Percentiles rank a stretch among this genome's conserved stretches.
Evolutionary conservation across 2,329 filamentous ascomycete genomes (phyloP).

Genomic region (Nothopassalora personata): DNA sequence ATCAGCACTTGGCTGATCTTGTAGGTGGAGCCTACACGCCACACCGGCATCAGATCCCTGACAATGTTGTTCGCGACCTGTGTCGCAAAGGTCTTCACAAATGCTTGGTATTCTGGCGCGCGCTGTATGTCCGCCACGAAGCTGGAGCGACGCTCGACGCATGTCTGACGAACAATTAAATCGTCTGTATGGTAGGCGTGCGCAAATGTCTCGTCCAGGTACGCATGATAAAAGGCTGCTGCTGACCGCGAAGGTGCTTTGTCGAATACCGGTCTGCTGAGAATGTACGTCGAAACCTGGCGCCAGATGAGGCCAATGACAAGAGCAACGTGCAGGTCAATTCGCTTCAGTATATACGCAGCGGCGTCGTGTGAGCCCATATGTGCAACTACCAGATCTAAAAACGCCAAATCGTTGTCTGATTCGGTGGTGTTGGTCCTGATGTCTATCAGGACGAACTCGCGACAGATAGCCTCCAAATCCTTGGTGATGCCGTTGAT

Average conservation of each 20-base stretch:
- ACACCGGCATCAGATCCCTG: slow-evolving; percentile 3
- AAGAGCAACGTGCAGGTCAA: slow-evolving; percentile 8
- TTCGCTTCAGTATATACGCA: neutral
- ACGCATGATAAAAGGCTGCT: slow-evolving; percentile 2
- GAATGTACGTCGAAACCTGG: slow-evolving; percentile 1
- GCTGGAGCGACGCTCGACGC: neutral
- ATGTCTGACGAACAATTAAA: neutral
- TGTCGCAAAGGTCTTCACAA: neutral
- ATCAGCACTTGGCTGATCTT: neutral
- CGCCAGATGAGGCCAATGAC: slow-evolving; percentile 11
- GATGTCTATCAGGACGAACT: neutral
- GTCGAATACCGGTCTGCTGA: slow-evolving; percentile 5
- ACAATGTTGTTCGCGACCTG: slow-evolving; percentile 1
- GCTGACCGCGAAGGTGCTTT: slow-evolving; percentile 1
- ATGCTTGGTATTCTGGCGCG: neutral
- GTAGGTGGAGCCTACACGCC: neutral
- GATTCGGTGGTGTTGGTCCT: neutral
- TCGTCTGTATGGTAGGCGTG: slow-evolving; percentile 1
- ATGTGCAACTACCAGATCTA: slow-evolving; percentile 3
- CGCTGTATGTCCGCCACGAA: neutral
- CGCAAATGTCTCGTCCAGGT: slow-evolving; percentile 2
- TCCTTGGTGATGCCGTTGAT: neutral
- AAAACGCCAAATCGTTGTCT: slow-evolving; percentile 1
- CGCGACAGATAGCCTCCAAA: neutral
- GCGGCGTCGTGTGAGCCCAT: slow-evolving; percentile 6